Evolutionary conservation across 208 protist genomes (phyloP).

Genomic region (Acanthamoeba triangularis): DNA sequence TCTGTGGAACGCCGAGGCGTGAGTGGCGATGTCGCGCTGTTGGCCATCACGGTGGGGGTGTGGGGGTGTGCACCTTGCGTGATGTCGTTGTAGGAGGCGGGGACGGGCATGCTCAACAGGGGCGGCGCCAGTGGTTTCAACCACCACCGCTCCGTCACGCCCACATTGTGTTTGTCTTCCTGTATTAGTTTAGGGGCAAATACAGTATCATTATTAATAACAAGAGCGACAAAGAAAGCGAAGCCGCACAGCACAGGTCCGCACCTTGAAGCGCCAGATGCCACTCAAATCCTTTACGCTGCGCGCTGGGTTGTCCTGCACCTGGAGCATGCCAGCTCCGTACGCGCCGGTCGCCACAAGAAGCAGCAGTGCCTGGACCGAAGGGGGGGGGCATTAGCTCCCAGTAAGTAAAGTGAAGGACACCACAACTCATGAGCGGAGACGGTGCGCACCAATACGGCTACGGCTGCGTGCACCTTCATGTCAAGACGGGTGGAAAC

Average conservation of each 20-base stretch:
- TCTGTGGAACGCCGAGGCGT: not conserved
- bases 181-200: not conserved
- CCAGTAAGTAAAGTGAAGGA: no score
- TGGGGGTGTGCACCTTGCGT: not conserved
- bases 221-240: not conserved
- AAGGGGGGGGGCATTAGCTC: no score
- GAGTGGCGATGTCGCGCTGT: no score
- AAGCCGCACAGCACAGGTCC: not conserved
- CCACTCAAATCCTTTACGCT: slow-evolving; percentile 30
- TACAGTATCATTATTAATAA: not conserved
- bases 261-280: slow-evolving; percentile 57
- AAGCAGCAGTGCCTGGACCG: not conserved
- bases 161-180: slow-evolving; percentile 3
- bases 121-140: not conserved
- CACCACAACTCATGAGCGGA: no score
- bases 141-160: not conserved
- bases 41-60: not conserved
- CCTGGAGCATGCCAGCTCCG: slow-evolving; percentile 23
- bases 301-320: slow-evolving; percentile 28
- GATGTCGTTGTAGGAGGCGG: slow-evolving; percentile 47
- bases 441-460: not conserved
- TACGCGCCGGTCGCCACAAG: not conserved
- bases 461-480: not conserved
- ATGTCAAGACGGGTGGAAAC: not conserved
- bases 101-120: not conserved